Base-by-base conservation (phyloP, 495 filamentous ascomycete species). In the Penicillium taxi region DNA sequence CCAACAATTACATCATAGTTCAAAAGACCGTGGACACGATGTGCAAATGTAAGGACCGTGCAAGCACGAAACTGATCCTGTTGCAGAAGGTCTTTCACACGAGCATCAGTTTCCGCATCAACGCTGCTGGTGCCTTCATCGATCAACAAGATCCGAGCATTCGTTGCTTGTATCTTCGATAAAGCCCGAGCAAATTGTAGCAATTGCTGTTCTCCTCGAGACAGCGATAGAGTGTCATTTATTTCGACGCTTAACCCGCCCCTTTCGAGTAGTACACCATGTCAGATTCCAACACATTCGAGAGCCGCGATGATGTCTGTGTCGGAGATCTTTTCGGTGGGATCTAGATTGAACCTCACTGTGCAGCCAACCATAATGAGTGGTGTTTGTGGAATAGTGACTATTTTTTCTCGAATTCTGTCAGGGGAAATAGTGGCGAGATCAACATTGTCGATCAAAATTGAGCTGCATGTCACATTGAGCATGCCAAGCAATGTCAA, bases 321-420 rank as follows among this genome's bases (percentile, higher is more conserved):
- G 12, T 32, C 30, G 2, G 30, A 11, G 30, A 11, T 5, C 6
- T 9, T 32, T 32, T 16, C 30, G 6, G 30, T 32, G 17, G 30
- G 30, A 21, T 32, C 30, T 11, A 20, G 2, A 20, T 32, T 32
- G 16, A 32, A 32, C 13, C 30, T 1, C 8, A 32, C 17, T 3
- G 30, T 32, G 21, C 30, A 32, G 17, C 30, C 30, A 20, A 32
- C 30, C 30, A 32, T 32, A 18, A 32, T 32, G 15, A 32, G 12
- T 19, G 30, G 30, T 4, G 13, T 20, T 11, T 32, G 30, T 16
- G 17, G 12, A n/a, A 32, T 20, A 11, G 30, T 32, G 30, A 32
- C 15, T 19, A 32, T 8, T 11, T 18, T 32, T 32, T 32, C 30
- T 7, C 30, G 17, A 18, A 32, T 18, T 20, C 5, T 19, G 6